Base-by-base conservation (phyloP, 2,329 filamentous ascomycete genomes). In the Colletotrichum falcatum region DNA sequence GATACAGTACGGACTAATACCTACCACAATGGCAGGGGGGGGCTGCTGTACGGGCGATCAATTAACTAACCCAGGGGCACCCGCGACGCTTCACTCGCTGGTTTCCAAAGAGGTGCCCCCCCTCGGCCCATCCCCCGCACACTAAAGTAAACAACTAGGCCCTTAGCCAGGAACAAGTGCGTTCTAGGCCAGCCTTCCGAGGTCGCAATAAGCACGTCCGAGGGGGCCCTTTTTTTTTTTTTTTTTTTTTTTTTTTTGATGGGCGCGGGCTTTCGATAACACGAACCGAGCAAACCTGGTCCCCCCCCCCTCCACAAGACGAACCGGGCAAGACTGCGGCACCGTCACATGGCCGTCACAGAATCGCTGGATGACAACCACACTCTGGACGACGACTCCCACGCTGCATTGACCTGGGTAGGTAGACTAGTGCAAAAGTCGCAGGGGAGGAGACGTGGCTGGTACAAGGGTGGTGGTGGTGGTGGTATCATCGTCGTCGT, bases 81-180 rank as follows among this genome's bases (percentile, higher is more conserved):
- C 42, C 35, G 28, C 53, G 37, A 35, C 37, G n/a, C 49, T 37
- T 28, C 44, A 35, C 42, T 48, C 33, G 30, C 48, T 66, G 56
- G 59, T 18, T 6, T 26, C 2, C 8, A n/a, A n/a, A 42, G 28
- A 61, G n/a, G 48, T 62, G 37, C 42, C 61, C 20, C 44, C 4
- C 26, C 23, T 37, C 7, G 11, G 23, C 58, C 16, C 39, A 9
- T 20, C 35, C 55, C 66, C 55, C 63, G 56, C 62, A 66, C 33
- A 44, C 49, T 44, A 39, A n/a, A n/a, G n/a, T n/a, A n/a, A n/a
- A n/a, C n/a, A n/a, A 44, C 54, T 53, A 28, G 5, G 5, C 28
- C 35, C 20, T 48, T 70, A 61, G 66, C 42, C 63, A 70, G 66
- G 66, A 70, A 70, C 66, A 33, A 54, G 39, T 16, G 51, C 56